A percentile compares a stretch with the other conserved stretches of the same genome.
Conservation (phyloP, 495 filamentous ascomycete genomes). For the Hyphodiscus hymeniophilus region DNA sequence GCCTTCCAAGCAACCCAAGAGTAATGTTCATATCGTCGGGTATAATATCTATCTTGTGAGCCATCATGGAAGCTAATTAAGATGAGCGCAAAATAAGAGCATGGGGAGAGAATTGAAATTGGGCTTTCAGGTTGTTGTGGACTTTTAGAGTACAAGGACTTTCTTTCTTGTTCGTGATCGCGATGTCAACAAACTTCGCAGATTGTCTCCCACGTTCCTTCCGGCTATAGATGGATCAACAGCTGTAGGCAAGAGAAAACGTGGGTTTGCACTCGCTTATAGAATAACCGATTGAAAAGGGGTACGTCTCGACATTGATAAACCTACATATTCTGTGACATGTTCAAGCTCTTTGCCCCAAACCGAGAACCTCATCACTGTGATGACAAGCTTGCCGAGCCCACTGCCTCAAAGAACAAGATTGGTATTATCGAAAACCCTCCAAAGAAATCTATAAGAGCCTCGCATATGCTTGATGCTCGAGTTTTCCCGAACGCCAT, state of each 20-base stretch:
- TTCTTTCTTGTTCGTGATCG: not conserved
- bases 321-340: no score
- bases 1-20: slow-evolving; percentile 5
- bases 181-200: not conserved
- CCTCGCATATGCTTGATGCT: slow-evolving; percentile 10
- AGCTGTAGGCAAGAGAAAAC: no score
- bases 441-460: slow-evolving; percentile 21
- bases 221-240: not conserved
- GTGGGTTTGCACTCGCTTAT: no score
- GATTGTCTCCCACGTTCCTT: not conserved
- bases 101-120: slow-evolving; percentile 19
- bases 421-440: slow-evolving; percentile 21
- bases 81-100: slow-evolving; percentile 19
- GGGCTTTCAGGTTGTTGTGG: not conserved
- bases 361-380: no score
- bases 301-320: no score
- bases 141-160: not conserved
- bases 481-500: slow-evolving; percentile 17
- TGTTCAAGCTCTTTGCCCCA: no score
- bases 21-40: slow-evolving; percentile 18
- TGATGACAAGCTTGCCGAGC: not conserved
- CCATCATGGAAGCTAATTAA: slow-evolving; percentile 12
- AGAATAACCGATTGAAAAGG: no score
- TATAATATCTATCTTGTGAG: not conserved
- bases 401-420: not conserved